phyloP scores from a whole-genome alignment of 140 eudicot genomes.

The Ambrosia hybrid region DNA sequence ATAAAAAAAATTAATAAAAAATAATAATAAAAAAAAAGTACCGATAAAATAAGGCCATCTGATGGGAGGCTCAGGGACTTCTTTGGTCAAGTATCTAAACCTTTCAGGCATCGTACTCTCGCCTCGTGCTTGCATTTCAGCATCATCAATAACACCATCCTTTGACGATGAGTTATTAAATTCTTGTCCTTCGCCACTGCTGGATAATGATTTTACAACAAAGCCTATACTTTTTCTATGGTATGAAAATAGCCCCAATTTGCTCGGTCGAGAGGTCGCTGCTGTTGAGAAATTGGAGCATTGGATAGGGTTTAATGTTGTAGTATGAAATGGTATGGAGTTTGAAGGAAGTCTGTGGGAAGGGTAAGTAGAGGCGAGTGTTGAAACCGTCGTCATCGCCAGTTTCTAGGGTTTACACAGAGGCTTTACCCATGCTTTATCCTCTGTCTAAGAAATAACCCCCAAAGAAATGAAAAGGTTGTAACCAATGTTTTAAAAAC shows the following conservation, averaged over 20 bases:
- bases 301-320: slow-evolving; percentile 1
- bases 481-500: no score
- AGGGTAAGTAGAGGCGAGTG: slow-evolving; percentile 29
- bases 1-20: no score
- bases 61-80: slow-evolving; percentile 61
- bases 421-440: slow-evolving; percentile 29
- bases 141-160: slow-evolving; percentile 30
- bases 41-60: slow-evolving; percentile 80
- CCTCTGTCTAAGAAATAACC: not conserved
- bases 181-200: slow-evolving; percentile 23
- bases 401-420: slow-evolving; percentile 26
- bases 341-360: slow-evolving; percentile 7
- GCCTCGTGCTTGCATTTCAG: slow-evolving; percentile 42
- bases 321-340: slow-evolving; percentile 1
- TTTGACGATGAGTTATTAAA: slow-evolving; percentile 22
- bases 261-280: not conserved
- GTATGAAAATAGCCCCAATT: slow-evolving; percentile 16
- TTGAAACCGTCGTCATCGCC: slow-evolving; percentile 27
- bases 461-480: no score
- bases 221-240: slow-evolving; percentile 24
- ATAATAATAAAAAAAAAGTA: slow-evolving; percentile 14
- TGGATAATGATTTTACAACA: slow-evolving; percentile 21
- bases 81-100: slow-evolving; percentile 56
- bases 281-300: slow-evolving; percentile 3
- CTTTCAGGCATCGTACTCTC: slow-evolving; percentile 74